Evolutionary conservation across 108 stramenopile species (phyloP), one percentile per base, ranked within the genome.

Genomic region (Skeletonema grethae): DNA sequence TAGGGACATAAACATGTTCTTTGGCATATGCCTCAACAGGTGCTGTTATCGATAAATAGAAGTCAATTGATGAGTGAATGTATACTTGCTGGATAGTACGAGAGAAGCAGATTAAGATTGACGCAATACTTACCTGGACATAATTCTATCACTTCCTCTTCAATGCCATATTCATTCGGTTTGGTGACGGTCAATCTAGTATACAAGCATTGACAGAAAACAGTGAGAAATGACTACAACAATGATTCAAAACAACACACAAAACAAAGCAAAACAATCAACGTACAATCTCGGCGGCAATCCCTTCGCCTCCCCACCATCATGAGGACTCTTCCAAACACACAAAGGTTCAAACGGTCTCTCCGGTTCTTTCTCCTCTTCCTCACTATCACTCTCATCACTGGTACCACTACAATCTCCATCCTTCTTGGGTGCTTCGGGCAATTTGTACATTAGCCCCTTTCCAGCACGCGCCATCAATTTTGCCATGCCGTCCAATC

Each of bases 141-240:
- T 18, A 77, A 70, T 61, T 77, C 76, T 41, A 86, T 84, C 18
- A 92, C 91, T 32, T 70, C 79, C 68, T 88, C 89, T 73, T 92
- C 95, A 36, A 96, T 76, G 20, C 95, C 95, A 69, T 86, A 91
- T 81, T 96, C 95, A 68, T 96, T 88, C n/a, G 84, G 76, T 75
- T 84, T 82, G 5, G 84, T 79, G 32, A 83, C 82, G 4, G 83
- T 86, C 38, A 86, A 79, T 22, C 89, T 90, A 32, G 8, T 16
- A 65, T 1, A 31, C 15, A 66, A 53, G 11, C 3, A 57, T 43
- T 48, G 36, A 38, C 20, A 76, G 57, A 50, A 41, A 29, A 22
- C 34, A 10, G 70, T 65, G 73, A 38, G 36, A 18, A 56, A 45
- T 55, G 11, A 53, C 18, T 60, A 31, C 36, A 72, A 10, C 58